Evolutionary conservation across 2,329 filamentous ascomycete species (phyloP).

Genomic region (Nannizziopsis barbatae): DNA sequence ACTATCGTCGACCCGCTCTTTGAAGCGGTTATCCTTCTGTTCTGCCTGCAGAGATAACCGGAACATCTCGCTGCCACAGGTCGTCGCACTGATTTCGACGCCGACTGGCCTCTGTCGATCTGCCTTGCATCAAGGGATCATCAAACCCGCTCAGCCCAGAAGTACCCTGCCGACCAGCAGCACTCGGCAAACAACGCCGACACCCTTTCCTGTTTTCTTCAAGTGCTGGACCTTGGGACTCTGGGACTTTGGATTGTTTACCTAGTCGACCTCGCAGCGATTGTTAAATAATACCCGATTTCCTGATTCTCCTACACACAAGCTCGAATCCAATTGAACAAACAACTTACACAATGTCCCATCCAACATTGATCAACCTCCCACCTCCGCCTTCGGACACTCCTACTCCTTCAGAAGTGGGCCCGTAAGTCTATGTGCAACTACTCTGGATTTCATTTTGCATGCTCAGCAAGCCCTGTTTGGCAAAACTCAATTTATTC

Average conservation of each 20-base stretch:
- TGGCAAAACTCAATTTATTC: neutral
- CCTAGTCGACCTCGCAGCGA: too few relatives aligned
- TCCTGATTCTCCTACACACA: constrained; percentile 16
- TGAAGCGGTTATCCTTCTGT: neutral
- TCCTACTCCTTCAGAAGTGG: constrained; percentile 74
- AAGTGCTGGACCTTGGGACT: too few relatives aligned
- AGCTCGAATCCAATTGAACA: constrained; percentile 23
- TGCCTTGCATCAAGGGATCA: neutral
- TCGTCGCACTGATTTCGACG: neutral
- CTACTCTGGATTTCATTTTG: constrained; percentile 6
- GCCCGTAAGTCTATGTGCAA: constrained; percentile 52
- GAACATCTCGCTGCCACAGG: neutral
- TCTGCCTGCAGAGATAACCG: neutral
- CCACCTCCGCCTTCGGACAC: constrained; percentile 71
- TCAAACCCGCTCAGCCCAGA: neutral
- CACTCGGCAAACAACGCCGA: too few relatives aligned
- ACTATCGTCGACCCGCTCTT: too few relatives aligned
- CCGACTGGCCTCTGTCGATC: neutral
- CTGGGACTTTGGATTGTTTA: too few relatives aligned
- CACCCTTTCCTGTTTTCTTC: too few relatives aligned
- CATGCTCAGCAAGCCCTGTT: neutral
- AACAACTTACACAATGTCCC: constrained; percentile 55
- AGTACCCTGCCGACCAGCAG: too few relatives aligned
- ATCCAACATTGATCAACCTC: constrained; percentile 67
- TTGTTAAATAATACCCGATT: neutral